Conservation (phyloP, 179 eudicot genomes). For the Sideroxylon spinosum region DNA sequence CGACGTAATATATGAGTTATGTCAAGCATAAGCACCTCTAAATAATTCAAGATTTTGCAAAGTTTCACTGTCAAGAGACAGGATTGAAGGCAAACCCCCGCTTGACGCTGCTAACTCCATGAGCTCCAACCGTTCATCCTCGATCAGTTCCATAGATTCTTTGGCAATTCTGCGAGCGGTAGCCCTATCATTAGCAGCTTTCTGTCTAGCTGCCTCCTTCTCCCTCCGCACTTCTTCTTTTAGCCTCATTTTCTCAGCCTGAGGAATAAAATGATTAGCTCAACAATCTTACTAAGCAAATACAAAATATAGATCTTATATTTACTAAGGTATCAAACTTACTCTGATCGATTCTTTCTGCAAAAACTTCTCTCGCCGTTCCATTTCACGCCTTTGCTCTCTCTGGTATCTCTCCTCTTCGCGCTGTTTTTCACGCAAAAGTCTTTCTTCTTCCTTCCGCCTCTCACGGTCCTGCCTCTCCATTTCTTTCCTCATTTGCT, state of each 20-base stretch:
- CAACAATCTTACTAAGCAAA: not conserved
- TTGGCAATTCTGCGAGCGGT: constrained; percentile 88
- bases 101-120: constrained; percentile 84
- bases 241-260: constrained; percentile 82
- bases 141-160: constrained; percentile 81
- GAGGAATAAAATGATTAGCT: constrained; percentile 9
- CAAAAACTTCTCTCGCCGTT: constrained; percentile 69
- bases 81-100: constrained; percentile 63
- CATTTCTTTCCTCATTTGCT: constrained; percentile 86
- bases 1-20: not conserved
- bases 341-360: constrained; percentile 72
- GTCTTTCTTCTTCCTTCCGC: constrained; percentile 82
- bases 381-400: constrained; percentile 94
- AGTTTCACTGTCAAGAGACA: constrained; percentile 73
- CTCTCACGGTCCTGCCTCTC: constrained; percentile 91
- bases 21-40: constrained; percentile 43
- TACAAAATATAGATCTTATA: not conserved
- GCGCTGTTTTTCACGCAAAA: constrained; percentile 82
- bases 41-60: constrained; percentile 61
- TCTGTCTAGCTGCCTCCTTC: constrained; percentile 87
- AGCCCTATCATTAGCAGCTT: constrained; percentile 88
- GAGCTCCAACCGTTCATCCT: constrained; percentile 85
- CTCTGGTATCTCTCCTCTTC: constrained; percentile 80
- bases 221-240: constrained; percentile 81
- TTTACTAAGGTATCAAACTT: constrained; percentile 20